Evolutionary conservation across 1,284 basidiomycete genomes (phyloP).

Genomic region (Sutorius eximius): DNA sequence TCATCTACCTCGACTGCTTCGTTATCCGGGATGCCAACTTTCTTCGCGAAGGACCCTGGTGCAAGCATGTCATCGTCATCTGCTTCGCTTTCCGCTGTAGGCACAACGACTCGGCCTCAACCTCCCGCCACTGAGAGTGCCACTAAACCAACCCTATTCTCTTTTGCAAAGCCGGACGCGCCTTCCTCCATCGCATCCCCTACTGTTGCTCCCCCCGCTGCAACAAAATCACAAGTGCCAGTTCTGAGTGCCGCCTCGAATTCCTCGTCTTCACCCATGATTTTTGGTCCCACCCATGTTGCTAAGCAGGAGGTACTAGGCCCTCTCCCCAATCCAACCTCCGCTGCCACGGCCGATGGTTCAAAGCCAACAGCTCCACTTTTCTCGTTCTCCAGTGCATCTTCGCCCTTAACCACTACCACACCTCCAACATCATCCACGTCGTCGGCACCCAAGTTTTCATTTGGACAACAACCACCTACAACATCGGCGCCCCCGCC

Average conservation of each 20-base stretch:
- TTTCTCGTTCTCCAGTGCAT: slow-evolving; percentile 23
- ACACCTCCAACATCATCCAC: slow-evolving; percentile 3
- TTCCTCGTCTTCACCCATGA: slow-evolving; percentile 20
- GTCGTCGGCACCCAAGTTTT: slow-evolving; percentile 23
- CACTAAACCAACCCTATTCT: slow-evolving; percentile 15
- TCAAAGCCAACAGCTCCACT: slow-evolving; percentile 17
- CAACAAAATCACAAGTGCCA: slow-evolving; percentile 13
- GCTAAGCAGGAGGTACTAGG: slow-evolving; percentile 10
- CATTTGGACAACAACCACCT: slow-evolving; percentile 28
- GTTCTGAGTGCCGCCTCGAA: slow-evolving; percentile 3
- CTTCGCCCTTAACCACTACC: slow-evolving; percentile 9
- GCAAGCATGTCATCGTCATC: slow-evolving; percentile 1
- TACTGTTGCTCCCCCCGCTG: background rate
- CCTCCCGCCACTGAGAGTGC: slow-evolving; percentile 5
- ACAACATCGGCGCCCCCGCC: slow-evolving; percentile 11
- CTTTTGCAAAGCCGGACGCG: slow-evolving; percentile 19
- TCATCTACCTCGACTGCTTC: slow-evolving; percentile 12
- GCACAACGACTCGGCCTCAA: slow-evolving; percentile 8
- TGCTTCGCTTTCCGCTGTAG: slow-evolving; percentile 4
- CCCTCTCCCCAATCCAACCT: slow-evolving; percentile 6
- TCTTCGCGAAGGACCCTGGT: slow-evolving; percentile 24
- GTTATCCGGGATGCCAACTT: slow-evolving; percentile 23
- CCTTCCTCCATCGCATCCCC: slow-evolving; percentile 3
- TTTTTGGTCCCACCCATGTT: slow-evolving; percentile 24
- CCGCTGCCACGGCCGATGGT: slow-evolving; percentile 8